phyloP scores from a whole-genome alignment of 179 eudicot species.

The Actinidia polygama region DNA sequence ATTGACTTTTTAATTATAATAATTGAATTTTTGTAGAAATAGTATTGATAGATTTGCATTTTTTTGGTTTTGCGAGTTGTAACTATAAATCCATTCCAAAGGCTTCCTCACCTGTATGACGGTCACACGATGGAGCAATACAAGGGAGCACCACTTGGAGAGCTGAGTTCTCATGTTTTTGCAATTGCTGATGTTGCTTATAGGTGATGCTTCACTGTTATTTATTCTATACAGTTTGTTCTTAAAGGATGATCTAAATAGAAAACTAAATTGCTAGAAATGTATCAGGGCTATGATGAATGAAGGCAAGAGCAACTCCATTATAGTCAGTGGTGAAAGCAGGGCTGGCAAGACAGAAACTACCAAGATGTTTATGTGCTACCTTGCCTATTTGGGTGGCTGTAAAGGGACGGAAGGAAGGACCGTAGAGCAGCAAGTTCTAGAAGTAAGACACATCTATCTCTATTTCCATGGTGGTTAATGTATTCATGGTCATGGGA shows the following conservation, averaged over 20 bases:
- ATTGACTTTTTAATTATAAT: no score
- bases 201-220: constrained; percentile 52
- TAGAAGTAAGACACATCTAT: constrained; percentile 66
- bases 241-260: background rate
- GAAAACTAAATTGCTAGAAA: constrained; percentile 26
- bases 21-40: no score
- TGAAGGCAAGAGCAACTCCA: constrained; percentile 89
- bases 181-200: constrained; percentile 91
- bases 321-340: constrained; percentile 97
- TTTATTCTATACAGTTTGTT: constrained; percentile 8
- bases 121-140: constrained; percentile 87
- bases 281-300: constrained; percentile 82
- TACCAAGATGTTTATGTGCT: constrained; percentile 97
- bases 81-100: constrained; percentile 96
- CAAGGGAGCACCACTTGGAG: constrained; percentile 91
- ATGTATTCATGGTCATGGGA: background rate
- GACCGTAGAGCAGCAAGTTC: constrained; percentile 95
- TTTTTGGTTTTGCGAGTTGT: no score
- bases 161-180: constrained; percentile 94
- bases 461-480: constrained; percentile 19
- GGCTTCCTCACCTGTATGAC: constrained; percentile 86
- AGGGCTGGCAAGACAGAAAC: constrained; percentile 99
- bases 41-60: no score
- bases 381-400: constrained; percentile 96
- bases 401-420: constrained; percentile 86